Percentiles rank a stretch among this genome's conserved stretches.
Conservation (phyloP, 805 yeast species). For the Saccharomycopsis schoenii region DNA sequence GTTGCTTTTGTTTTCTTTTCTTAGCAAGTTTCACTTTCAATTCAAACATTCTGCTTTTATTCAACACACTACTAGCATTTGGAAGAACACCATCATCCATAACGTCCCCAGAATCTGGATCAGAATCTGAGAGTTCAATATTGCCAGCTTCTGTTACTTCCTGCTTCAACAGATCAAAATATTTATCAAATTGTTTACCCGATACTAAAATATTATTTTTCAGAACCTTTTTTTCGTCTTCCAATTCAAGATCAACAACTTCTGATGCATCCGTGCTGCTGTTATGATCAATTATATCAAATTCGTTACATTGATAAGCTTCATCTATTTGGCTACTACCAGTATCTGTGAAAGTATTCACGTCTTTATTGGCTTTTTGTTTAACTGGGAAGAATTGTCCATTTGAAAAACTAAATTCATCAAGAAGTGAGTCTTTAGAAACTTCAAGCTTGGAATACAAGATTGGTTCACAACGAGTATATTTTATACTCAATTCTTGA, state of each 20-base stretch:
- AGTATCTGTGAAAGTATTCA: not conserved
- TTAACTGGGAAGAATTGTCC: conserved; percentile 8
- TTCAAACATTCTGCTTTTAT: conserved; percentile 12
- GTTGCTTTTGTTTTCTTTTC: conserved; percentile 6
- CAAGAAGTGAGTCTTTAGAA: conserved; percentile 9
- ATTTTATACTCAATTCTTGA: conserved; percentile 11
- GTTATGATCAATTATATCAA: not conserved
- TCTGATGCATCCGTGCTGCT: conserved; percentile 11
- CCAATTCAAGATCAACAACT: conserved; percentile 7
- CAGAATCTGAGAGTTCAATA: conserved; percentile 11
- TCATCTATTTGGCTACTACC: not conserved
- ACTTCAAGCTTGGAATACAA: conserved; percentile 12
- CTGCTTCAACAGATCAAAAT: conserved; percentile 7
- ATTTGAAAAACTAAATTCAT: conserved; percentile 13
- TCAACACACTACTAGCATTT: not conserved
- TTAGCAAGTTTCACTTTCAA: conserved; percentile 14
- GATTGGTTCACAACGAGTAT: conserved; percentile 11
- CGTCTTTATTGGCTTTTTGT: not conserved
- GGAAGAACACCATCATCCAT: not conserved
- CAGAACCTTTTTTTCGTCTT: not conserved
- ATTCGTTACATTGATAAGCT: conserved; percentile 2
- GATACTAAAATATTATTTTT: not conserved
- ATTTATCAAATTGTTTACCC: conserved; percentile 4
- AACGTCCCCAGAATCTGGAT: not conserved
- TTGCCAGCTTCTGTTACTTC: conserved; percentile 4